Conservation (phyloP, 2,329 filamentous ascomycete species). For the Arthrobotrys megalospora region DNA sequence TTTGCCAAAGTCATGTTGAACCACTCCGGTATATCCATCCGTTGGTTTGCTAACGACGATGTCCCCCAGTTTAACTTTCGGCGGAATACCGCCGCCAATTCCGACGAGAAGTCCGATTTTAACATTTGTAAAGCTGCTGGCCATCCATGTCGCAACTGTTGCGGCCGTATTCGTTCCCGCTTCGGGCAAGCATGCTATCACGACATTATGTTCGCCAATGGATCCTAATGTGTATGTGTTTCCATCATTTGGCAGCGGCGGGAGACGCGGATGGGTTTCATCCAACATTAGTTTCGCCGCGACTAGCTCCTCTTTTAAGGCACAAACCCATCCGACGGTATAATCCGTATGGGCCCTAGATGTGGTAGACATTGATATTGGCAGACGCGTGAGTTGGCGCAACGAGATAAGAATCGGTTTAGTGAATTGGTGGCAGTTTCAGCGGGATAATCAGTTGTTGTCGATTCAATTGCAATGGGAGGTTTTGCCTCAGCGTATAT, state of each 20-base stretch:
- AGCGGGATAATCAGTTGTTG: too few relatives aligned
- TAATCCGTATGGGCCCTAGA: constrained; percentile 14
- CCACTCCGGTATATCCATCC: constrained; percentile 32
- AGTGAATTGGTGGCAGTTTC: too few relatives aligned
- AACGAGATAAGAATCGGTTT: too few relatives aligned
- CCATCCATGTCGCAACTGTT: constrained; percentile 8
- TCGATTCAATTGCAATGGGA: too few relatives aligned
- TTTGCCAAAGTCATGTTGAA: constrained; percentile 26
- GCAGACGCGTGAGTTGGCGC: too few relatives aligned
- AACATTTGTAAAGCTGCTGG: constrained; percentile 19
- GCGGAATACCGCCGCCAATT: constrained; percentile 32
- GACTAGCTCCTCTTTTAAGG: constrained; percentile 5
- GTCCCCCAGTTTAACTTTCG: constrained; percentile 28
- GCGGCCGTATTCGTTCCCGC: constrained; percentile 5
- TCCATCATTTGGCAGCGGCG: neutral
- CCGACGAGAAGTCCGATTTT: constrained; percentile 24
- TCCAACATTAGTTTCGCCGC: constrained; percentile 25
- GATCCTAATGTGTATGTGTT: constrained; percentile 27
- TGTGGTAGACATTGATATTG: neutral
- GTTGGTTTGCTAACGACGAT: constrained; percentile 15
- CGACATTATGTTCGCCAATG: constrained; percentile 24
- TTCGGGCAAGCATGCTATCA: constrained; percentile 19
- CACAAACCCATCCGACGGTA: constrained; percentile 36
- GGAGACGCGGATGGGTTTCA: neutral
- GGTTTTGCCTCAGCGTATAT: too few relatives aligned